These are phyloP conservation scores for Naematelia encephala DNA, from an alignment of 768 basidiomycete genomes.

Conservation along the genomic window DNA sequence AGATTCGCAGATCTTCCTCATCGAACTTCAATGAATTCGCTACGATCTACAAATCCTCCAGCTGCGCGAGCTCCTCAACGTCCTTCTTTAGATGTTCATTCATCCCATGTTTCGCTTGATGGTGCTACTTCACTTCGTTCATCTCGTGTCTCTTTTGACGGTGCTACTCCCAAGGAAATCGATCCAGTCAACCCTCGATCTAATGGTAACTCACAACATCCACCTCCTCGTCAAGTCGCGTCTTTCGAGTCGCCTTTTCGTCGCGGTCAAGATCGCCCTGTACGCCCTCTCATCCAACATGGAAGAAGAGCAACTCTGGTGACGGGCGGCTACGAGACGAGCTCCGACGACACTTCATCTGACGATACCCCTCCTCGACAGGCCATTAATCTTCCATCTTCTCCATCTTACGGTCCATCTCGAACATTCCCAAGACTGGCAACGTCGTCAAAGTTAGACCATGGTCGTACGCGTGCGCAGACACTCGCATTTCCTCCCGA, in stretches of 20 bases:
- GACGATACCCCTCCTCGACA: constrained; percentile 6
- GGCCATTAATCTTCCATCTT: not conserved
- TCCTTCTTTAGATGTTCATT: too few relatives aligned
- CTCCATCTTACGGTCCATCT: constrained; percentile 6
- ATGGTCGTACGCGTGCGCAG: not conserved
- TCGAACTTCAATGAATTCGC: not conserved
- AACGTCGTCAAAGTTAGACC: constrained; percentile 6
- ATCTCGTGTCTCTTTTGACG: not conserved
- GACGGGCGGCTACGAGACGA: constrained; percentile 37
- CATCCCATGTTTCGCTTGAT: too few relatives aligned
- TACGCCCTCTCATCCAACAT: constrained; percentile 18
- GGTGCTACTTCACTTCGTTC: too few relatives aligned
- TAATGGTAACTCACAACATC: not conserved
- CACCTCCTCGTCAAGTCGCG: not conserved
- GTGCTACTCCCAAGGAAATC: too few relatives aligned
- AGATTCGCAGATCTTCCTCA: constrained; percentile 8
- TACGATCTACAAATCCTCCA: not conserved
- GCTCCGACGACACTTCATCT: constrained; percentile 9
- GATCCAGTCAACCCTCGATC: constrained; percentile 2
- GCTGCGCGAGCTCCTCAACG: too few relatives aligned
- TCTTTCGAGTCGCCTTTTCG: not conserved
- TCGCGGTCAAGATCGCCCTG: constrained; percentile 8
- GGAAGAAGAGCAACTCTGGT: constrained; percentile 27
- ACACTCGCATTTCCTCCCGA: not conserved
- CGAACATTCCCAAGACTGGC: not conserved